These are phyloP conservation scores for Byssochlamys sp. DNA, from an alignment of 2,329 filamentous ascomycete genomes.

Conservation along the genomic window DNA sequence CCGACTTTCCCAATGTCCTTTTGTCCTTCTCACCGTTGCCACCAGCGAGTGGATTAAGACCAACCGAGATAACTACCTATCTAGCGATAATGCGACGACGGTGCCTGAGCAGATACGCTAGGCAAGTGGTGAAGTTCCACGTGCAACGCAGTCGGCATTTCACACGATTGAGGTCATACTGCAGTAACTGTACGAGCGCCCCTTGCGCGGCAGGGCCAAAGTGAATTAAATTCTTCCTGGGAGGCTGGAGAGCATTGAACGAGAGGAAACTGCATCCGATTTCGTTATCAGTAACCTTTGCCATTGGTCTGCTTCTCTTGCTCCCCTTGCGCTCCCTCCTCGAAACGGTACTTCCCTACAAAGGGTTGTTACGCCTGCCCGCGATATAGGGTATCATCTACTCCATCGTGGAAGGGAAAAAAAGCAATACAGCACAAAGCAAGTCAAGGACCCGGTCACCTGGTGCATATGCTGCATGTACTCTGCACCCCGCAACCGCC, in stretches of 20 bases:
- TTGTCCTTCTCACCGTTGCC: not conserved
- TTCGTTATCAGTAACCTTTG: slow-evolving; percentile 2
- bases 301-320: slow-evolving; percentile 2
- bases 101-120: not conserved
- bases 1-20: not conserved
- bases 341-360: not conserved
- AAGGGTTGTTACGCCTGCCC: not conserved
- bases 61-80: no score
- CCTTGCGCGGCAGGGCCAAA: not conserved
- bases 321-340: not conserved
- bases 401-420: not conserved
- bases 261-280: slow-evolving; percentile 4
- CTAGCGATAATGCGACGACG: not conserved
- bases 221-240: not conserved
- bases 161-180: not conserved
- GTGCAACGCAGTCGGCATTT: not conserved
- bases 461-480: not conserved
- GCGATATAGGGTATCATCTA: not conserved
- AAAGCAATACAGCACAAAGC: not conserved
- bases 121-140: not conserved
- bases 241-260: not conserved
- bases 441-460: not conserved
- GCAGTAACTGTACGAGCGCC: not conserved
- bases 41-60: not conserved
- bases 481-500: not conserved